Conservation (phyloP, 2,329 filamentous ascomycete genomes). For the Beauveria bassiana region DNA sequence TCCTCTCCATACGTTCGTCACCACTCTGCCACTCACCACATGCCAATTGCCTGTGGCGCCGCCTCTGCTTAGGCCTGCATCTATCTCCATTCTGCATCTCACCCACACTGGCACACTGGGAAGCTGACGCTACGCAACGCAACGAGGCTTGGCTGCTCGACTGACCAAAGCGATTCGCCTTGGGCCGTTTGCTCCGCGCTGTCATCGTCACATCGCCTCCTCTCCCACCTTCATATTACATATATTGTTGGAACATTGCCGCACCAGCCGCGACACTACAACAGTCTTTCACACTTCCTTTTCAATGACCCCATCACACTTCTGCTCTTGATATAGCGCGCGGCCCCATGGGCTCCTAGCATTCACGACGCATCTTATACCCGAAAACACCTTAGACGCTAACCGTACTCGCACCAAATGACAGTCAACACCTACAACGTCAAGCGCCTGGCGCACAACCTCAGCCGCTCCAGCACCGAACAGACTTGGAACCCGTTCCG, state of each 20-base stretch:
- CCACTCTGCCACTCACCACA: neutral
- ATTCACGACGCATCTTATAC: neutral
- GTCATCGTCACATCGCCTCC: neutral
- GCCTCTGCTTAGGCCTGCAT: neutral
- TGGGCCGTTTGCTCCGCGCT: neutral
- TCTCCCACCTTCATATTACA: neutral
- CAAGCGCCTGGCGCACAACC: constrained; percentile 35
- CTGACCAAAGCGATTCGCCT: neutral
- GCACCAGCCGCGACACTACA: neutral
- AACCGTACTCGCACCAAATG: constrained; percentile 8
- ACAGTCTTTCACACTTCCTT: neutral
- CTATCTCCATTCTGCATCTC: neutral
- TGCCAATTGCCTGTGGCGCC: neutral
- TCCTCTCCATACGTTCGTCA: neutral
- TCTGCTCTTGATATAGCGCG: neutral
- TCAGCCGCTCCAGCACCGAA: constrained; percentile 32
- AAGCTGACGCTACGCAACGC: neutral
- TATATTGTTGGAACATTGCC: neutral
- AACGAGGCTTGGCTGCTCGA: neutral
- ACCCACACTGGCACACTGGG: neutral
- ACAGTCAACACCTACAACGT: constrained; percentile 39
- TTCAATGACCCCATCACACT: neutral
- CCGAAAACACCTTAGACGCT: neutral
- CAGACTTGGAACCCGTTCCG: constrained; percentile 38
- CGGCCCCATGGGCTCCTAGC: neutral